phyloP scores from a whole-genome alignment of 345 rosid genomes.

The Hibiscus tridactylites region DNA sequence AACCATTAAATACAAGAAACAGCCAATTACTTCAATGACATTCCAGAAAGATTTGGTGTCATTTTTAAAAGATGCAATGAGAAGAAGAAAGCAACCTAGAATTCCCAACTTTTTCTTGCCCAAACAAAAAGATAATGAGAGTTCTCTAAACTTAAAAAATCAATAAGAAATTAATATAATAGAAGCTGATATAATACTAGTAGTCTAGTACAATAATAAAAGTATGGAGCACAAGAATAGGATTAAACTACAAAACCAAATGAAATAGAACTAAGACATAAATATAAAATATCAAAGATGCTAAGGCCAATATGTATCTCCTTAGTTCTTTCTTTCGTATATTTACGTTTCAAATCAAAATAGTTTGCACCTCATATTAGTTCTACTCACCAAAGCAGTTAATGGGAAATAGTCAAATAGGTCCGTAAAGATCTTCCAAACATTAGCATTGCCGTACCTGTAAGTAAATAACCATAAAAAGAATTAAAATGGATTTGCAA shows the following conservation, averaged over 20 bases:
- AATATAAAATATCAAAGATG: background rate
- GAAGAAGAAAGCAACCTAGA: background rate
- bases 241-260: background rate
- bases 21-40: background rate
- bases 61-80: background rate
- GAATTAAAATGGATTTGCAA: background rate
- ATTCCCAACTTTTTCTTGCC: background rate
- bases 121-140: background rate
- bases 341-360: background rate
- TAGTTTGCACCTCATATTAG: background rate
- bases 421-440: constrained; percentile 95
- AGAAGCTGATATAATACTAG: background rate
- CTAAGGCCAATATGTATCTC: background rate
- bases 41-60: background rate
- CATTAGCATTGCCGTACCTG: constrained; percentile 96
- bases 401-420: constrained; percentile 95
- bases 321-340: background rate
- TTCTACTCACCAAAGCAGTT: constrained; percentile 82
- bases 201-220: background rate
- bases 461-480: constrained; percentile 14
- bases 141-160: background rate
- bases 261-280: constrained; percentile 1
- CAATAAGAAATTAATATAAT: background rate
- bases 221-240: background rate
- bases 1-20: background rate